Conservation (phyloP, 306 rosid species). For the Astragalus glycyphyllos region DNA sequence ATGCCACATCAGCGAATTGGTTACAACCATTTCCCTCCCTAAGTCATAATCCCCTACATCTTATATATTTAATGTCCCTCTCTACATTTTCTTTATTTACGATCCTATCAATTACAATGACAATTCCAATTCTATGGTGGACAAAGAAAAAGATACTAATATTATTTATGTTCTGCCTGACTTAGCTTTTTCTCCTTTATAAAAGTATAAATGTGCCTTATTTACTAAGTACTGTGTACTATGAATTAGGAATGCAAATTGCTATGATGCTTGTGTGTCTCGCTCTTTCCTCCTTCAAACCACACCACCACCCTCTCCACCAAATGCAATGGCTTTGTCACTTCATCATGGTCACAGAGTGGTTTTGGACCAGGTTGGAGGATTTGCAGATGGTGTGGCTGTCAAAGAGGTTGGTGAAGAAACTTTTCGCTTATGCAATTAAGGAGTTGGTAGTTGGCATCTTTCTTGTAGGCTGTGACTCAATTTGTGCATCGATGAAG, state of each 20-base stretch:
- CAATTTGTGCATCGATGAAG: no score
- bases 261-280: conserved; percentile 38
- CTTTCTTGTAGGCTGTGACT: no score
- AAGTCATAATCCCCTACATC: no score
- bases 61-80: no score
- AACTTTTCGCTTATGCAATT: conserved; percentile 68
- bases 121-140: conserved; percentile 47
- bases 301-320: no score
- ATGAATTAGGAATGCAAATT: conserved; percentile 15
- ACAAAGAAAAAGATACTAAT: conserved; percentile 42
- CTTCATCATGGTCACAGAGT: conserved; percentile 86
- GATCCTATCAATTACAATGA: no score
- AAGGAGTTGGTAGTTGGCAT: no score
- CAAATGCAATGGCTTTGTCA: conserved; percentile 95
- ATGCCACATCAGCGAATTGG: no score
- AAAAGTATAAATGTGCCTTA: conserved; percentile 3
- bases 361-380: conserved; percentile 83
- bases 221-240: conserved; percentile 21
- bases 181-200: conserved; percentile 34
- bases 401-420: conserved; percentile 98
- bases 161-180: conserved; percentile 47
- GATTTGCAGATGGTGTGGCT: conserved; percentile 99
- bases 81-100: no score
- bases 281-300: no score
- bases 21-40: no score